Percentiles rank a stretch among this genome's conserved stretches.
phyloP scores from a whole-genome alignment of 2,329 filamentous ascomycete genomes.

The Phialocephala subalpina region DNA sequence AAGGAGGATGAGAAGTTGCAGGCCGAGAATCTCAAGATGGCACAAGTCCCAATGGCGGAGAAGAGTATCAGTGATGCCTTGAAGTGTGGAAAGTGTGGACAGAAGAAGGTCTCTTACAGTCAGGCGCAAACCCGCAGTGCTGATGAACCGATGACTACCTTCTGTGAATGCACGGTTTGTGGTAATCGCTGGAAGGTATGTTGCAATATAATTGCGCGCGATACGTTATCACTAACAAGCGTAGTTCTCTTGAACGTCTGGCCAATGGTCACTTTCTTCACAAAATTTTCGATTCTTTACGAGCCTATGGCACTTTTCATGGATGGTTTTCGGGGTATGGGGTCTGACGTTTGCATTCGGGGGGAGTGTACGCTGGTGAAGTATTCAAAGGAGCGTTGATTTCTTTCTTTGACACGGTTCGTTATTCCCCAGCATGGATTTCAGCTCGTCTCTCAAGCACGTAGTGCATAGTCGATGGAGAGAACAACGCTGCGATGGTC shows the following conservation, averaged over 20 bases:
- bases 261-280: background rate
- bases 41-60: constrained; percentile 91
- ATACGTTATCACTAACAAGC: constrained; percentile 26
- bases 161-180: constrained; percentile 75
- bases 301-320: constrained; percentile 29
- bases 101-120: constrained; percentile 94
- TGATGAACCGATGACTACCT: constrained; percentile 90
- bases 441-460: background rate
- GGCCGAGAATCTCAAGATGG: constrained; percentile 95
- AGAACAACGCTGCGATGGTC: background rate
- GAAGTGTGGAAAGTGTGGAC: constrained; percentile 89
- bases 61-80: constrained; percentile 89
- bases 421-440: background rate
- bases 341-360: constrained; percentile 18
- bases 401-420: background rate
- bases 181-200: constrained; percentile 77
- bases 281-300: constrained; percentile 34
- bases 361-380: background rate
- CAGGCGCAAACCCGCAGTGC: constrained; percentile 96
- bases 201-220: constrained; percentile 11
- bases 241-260: constrained; percentile 43
- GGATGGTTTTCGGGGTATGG: constrained; percentile 42
- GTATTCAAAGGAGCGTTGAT: background rate
- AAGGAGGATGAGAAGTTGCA: constrained; percentile 79
- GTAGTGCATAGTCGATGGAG: background rate